Base-by-base conservation (phyloP, 148 eudicot species). In the Rhododendron molle region DNA sequence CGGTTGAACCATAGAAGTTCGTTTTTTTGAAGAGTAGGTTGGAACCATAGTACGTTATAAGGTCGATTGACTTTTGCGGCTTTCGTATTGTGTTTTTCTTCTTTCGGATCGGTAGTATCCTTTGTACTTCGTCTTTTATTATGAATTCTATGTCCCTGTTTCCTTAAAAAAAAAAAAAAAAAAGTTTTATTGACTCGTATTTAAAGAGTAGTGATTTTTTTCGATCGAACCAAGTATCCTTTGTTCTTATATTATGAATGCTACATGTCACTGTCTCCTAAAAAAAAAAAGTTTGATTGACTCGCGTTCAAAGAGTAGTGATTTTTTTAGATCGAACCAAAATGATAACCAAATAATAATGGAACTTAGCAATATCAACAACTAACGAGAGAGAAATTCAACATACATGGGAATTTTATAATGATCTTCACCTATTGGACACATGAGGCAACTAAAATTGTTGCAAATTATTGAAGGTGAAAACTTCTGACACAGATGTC, bases 381-480 rank as follows among this genome's bases (percentile, higher is more conserved):
- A 56, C 60, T 18, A 56, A 56, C 21, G 28, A 23, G 69, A 11
- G 44, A 23, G 69, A 11, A 11, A 34, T 60, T 43, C 30, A 34
- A 69, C 3, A 26, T 28, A 10, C 32, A 30, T 28, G 9, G 14
- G 40, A 26, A 71, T 49, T 49, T 71, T 11, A 50, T 4, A 32
- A 30, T 11, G 16, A 28, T 71, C 23, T 65, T 47, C 85, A 49
- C 16, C 46, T 16, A 83, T 21, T 18, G n/a, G 32, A 72, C 9
- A 83, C 80, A 49, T 49, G 67, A 52, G 67, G 67, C 81, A 84
- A 80, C 81, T 36, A 46, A 76, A 47, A 84, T 23, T 49, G 36
- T 69, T 8, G 72, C 78, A 43, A 21, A 21, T 20, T 47, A 16
- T 20, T 16, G 5, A 69, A 62, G 71, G 30, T n/a, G 4, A 65